A percentile compares a stretch with the other conserved stretches of the same genome.
These are phyloP conservation scores for Leccinum variabile DNA, from an alignment of 1,284 basidiomycete species.

Conservation along the genomic window DNA sequence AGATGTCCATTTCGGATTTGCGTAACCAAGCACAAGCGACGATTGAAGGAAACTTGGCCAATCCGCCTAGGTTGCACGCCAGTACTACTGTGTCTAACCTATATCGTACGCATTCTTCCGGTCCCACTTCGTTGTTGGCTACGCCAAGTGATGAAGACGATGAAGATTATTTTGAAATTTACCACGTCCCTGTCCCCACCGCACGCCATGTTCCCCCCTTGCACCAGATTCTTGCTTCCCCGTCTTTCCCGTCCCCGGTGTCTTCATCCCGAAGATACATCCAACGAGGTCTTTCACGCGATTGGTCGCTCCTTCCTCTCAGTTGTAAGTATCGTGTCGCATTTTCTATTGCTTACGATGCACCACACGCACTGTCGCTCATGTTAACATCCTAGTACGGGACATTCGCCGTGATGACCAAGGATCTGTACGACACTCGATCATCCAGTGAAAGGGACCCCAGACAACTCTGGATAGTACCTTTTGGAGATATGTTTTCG, in stretches of 20 bases:
- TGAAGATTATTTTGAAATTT: slow-evolving; percentile 66
- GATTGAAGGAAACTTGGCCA: slow-evolving; percentile 78
- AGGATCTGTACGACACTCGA: slow-evolving; percentile 49
- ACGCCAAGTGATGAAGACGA: slow-evolving; percentile 68
- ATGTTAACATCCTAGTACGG: slow-evolving; percentile 35
- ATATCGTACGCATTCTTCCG: slow-evolving; percentile 63
- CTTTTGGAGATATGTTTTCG: background rate
- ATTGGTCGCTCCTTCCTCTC: slow-evolving; percentile 70
- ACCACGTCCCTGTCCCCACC: slow-evolving; percentile 29
- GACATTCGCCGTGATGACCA: slow-evolving; percentile 75
- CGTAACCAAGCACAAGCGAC: slow-evolving; percentile 86
- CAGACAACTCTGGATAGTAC: background rate
- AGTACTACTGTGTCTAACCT: slow-evolving; percentile 85
- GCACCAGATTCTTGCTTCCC: slow-evolving; percentile 18
- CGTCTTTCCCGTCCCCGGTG: slow-evolving; percentile 57
- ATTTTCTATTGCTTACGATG: slow-evolving; percentile 16
- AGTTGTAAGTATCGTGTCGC: slow-evolving; percentile 50
- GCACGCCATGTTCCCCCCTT: slow-evolving; percentile 13
- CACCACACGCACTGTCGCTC: slow-evolving; percentile 15
- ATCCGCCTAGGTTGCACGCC: slow-evolving; percentile 77
- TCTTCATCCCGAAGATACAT: slow-evolving; percentile 75
- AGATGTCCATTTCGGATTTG: slow-evolving; percentile 60
- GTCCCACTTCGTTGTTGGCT: slow-evolving; percentile 54
- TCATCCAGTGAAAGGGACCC: background rate
- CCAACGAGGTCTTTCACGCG: slow-evolving; percentile 66